These are phyloP conservation scores for Geotrichum australiense DNA, from an alignment of 1,139 yeast genomes.

Conservation along the genomic window DNA sequence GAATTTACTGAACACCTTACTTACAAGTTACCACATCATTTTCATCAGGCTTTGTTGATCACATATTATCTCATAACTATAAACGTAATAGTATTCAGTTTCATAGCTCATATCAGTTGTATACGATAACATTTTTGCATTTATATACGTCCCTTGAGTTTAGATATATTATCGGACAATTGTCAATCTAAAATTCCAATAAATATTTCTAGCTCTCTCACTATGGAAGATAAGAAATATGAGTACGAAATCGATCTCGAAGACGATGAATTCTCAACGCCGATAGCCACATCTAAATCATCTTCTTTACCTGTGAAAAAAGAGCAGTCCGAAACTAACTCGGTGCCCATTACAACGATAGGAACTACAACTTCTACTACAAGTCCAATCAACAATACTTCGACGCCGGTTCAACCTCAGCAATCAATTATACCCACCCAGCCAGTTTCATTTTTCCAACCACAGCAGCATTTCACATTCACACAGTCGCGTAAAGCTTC, in stretches of 20 bases:
- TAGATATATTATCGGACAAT: no score
- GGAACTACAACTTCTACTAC: conserved; percentile 1
- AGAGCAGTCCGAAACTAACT: background rate
- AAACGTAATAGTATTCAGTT: no score
- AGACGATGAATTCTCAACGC: conserved; percentile 19
- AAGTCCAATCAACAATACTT: conserved; percentile 5
- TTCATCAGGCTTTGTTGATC: no score
- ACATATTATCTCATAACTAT: no score
- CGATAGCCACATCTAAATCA: background rate
- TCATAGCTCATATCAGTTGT: no score
- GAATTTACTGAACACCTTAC: no score
- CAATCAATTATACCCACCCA: no score
- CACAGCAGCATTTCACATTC: conserved; percentile 18
- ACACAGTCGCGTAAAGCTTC: conserved; percentile 19
- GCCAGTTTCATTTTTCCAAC: conserved; percentile 14
- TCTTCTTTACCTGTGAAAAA: background rate
- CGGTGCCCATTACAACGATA: background rate
- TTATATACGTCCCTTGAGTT: no score
- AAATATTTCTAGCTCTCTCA: background rate
- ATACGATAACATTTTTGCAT: no score
- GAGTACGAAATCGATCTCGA: conserved; percentile 28
- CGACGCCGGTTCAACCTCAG: conserved; percentile 11
- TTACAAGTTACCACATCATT: no score
- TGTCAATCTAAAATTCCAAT: background rate
- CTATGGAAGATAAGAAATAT: conserved; percentile 21